Base-by-base conservation (phyloP, 2,329 filamentous ascomycete species). In the Colletotrichum lentis region DNA sequence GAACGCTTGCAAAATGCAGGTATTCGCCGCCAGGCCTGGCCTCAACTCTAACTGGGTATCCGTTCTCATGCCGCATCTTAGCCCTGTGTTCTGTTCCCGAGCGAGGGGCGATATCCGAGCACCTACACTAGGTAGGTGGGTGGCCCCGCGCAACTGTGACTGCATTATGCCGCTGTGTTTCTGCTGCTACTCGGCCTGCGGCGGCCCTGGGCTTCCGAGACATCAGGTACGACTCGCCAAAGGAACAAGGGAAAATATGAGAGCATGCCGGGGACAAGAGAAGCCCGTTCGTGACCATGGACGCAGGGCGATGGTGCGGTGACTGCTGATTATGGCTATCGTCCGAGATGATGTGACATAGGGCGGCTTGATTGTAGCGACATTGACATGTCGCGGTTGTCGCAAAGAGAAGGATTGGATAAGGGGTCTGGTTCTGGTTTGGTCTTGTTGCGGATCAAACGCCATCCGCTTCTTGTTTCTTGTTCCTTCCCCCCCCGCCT, bases 361-460 rank as follows among this genome's bases (percentile, higher is more conserved):
- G 18, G 24, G 8, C 46, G 57, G 46, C 31, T 43, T 35, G 35
- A 27, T 43, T 27, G 18, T 46, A n/a, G n/a, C n/a, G n/a, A n/a
- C 39, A 41, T n/a, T n/a, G 24, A 24, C 16, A 39, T 58, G 44
- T 14, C 44, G 56, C 57, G 20, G 70, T 43, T 35, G 54, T 67
- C 43, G 50, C 56, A 67, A 22, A 49, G 61, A 52, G 22, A 24
- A 37, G 46, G 22, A 60, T 35, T 35, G 31, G 31, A 35, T 7
- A 20, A 64, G 62, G 61, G 54, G 54, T 44, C 41, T n/a, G 54
- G 46, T 46, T 16, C 43, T 59, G 61, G 64, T 67, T 71, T 71
- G 65, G 64, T 69, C 64, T 68, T 66, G 68, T 63, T 64, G 70
- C 68, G 61, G 64, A 71, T 71, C 70, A 71, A 63, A 70, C 68